Conservation (phyloP, 2,329 filamentous ascomycete genomes). For the Fusarium irregulare region DNA sequence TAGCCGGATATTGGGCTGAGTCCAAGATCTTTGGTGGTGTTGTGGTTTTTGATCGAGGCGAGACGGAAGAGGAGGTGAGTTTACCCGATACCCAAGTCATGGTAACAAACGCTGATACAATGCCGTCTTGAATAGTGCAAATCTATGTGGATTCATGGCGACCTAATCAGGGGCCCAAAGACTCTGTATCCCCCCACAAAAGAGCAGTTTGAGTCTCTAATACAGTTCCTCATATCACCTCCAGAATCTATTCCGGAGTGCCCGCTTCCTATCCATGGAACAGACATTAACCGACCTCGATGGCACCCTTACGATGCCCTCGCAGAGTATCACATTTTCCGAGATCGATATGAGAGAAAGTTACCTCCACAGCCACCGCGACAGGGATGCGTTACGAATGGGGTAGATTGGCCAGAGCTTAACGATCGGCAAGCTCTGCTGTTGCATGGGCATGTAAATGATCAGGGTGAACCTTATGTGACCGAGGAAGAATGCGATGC, state of each 20-base stretch:
- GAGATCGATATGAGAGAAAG: conserved; percentile 11
- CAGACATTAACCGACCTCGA: conserved; percentile 13
- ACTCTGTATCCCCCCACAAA: conserved; percentile 26
- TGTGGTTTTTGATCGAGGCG: conserved; percentile 19
- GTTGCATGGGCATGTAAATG: neutral
- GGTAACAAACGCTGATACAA: fast-evolving
- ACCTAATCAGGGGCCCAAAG: neutral
- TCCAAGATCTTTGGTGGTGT: conserved; percentile 22
- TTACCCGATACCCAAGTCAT: neutral
- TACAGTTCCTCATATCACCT: neutral
- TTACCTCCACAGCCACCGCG: neutral
- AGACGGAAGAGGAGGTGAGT: conserved; percentile 14
- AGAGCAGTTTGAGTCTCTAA: conserved; percentile 6
- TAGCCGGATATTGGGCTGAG: conserved; percentile 27
- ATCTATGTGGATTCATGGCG: conserved; percentile 22
- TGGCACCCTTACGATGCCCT: conserved; percentile 25
- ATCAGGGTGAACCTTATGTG: neutral
- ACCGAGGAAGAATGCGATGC: neutral
- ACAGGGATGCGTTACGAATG: too few species aligned
- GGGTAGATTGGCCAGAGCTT: neutral
- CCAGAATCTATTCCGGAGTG: fast-evolving
- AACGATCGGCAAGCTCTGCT: neutral
- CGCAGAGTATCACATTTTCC: conserved; percentile 29
- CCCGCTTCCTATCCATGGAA: conserved; percentile 21
- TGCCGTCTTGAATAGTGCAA: neutral